Evolutionary conservation across 257 asterid genomes (phyloP), one percentile per base, ranked within the genome.

Genomic region (Nyctanthes arbortristis): DNA sequence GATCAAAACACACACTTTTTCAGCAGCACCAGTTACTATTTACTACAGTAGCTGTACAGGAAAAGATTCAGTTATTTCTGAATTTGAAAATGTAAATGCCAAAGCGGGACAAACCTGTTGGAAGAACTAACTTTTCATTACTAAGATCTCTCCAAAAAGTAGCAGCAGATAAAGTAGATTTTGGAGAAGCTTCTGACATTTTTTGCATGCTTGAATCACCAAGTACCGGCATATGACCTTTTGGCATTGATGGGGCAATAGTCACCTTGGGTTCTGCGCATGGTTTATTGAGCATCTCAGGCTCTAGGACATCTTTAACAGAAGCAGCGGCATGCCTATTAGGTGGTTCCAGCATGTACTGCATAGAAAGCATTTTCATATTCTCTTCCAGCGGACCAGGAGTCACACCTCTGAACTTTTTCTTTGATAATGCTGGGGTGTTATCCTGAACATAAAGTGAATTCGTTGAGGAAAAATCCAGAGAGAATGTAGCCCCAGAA

Each of bases 41-140:
- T 31, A 52, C 49, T 65, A 52, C 55, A 32, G 61, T 39, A 61
- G 73, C 61, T 30, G 40, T 31, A 20, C 24, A 14, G n/a, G n/a
- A 62, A 33, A 63, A 74, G 64, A 70, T 20, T 56, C 66, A 52
- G 61, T 22, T 24, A 66, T 61, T 16, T 39, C 11, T n/a, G 24
- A 60, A 69, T 25, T 66, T 55, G 22, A 47, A 52, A 63, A 67
- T 40, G 35, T 66, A 76, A 68, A 65, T 70, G 75, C 57, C 65
- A 24, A 27, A 66, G 65, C 29, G 31, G 58, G 56, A 56, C 8
- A 73, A 71, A 83, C 89, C 89, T 73, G 79, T 36, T 30, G 66
- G 70, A 22, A 68, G 59, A 68, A 80, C 71, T 37, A 70, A 31
- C 34, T 58, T 57, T 61, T 76, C 75, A 27, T 9, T 59, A 43